phyloP scores from a whole-genome alignment of 345 rosid species.

The Euphorbia tirucalli region DNA sequence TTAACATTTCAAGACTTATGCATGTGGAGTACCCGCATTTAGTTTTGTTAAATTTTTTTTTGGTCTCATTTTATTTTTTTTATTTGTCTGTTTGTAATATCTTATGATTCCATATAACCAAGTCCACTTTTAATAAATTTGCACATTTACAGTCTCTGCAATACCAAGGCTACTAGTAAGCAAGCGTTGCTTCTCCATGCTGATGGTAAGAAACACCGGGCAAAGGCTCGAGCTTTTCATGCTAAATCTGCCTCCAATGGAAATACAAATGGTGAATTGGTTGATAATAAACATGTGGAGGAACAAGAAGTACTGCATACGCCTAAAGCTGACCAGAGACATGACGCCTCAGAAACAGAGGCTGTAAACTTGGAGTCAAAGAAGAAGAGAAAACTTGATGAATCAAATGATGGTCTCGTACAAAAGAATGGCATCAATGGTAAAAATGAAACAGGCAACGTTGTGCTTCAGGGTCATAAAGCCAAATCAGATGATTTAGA shows the following conservation, averaged over 20 bases:
- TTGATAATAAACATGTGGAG: constrained; percentile 18
- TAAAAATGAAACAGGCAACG: constrained; percentile 31
- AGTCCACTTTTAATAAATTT: not conserved
- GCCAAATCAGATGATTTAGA: constrained; percentile 16
- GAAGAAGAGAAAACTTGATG: constrained; percentile 60
- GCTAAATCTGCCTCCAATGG: constrained; percentile 32
- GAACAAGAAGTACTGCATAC: constrained; percentile 35
- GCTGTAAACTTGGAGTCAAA: constrained; percentile 35
- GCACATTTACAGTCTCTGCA: constrained; percentile 59
- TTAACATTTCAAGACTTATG: not conserved
- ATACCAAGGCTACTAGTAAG: constrained; percentile 75
- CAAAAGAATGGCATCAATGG: constrained; percentile 13
- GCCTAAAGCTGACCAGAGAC: constrained; percentile 15
- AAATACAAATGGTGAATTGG: constrained; percentile 28
- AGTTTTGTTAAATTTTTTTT: not conserved
- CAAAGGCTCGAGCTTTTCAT: constrained; percentile 69
- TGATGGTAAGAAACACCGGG: constrained; percentile 89
- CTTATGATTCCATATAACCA: not conserved
- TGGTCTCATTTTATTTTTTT: too few species aligned
- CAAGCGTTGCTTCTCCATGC: constrained; percentile 88
- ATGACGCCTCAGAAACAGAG: constrained; percentile 21
- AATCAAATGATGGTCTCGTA: constrained; percentile 15
- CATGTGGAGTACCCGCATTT: not conserved
- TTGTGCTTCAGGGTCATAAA: constrained; percentile 38
- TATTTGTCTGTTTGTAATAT: too few species aligned